A percentile compares a stretch with the other conserved stretches of the same genome.
Evolutionary conservation across 2,329 filamentous ascomycete genomes (phyloP).

Genomic region (Raffaelea arxii): DNA sequence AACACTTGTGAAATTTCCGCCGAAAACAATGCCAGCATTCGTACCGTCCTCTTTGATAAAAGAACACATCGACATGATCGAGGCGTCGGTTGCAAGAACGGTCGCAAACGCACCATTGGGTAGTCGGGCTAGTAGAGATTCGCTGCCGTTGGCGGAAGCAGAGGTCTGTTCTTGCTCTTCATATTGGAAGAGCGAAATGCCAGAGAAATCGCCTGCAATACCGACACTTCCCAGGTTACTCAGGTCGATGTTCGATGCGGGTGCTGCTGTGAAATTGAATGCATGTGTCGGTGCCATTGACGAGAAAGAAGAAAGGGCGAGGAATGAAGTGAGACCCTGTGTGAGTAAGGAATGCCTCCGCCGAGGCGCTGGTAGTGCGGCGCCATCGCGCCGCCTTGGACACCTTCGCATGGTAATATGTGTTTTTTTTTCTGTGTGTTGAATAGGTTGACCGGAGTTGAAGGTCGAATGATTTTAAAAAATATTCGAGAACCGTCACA

Average conservation of each 20-base stretch:
- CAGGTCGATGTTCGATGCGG: slow-evolving; percentile 68
- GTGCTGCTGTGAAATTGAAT: slow-evolving; percentile 50
- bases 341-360: slow-evolving; percentile 21
- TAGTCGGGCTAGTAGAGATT: slow-evolving; percentile 69
- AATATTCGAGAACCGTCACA: too few species aligned
- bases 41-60: slow-evolving; percentile 58
- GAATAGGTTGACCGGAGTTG: not conserved
- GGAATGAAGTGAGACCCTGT: slow-evolving; percentile 16
- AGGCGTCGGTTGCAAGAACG: slow-evolving; percentile 68
- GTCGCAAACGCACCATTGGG: slow-evolving; percentile 77
- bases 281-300: slow-evolving; percentile 34
- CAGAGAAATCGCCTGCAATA: slow-evolving; percentile 80
- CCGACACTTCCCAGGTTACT: slow-evolving; percentile 71
- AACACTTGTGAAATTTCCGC: slow-evolving; percentile 91
- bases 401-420: slow-evolving; percentile 39
- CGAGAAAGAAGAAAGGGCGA: slow-evolving; percentile 31
- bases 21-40: slow-evolving; percentile 68
- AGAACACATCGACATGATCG: slow-evolving; percentile 81
- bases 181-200: slow-evolving; percentile 83
- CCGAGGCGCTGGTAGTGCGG: slow-evolving; percentile 15
- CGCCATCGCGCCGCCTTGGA: slow-evolving; percentile 29
- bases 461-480: not conserved
- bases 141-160: slow-evolving; percentile 64
- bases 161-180: slow-evolving; percentile 64
- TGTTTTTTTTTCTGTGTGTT: too few species aligned